Percentiles rank a stretch among this genome's conserved stretches.
phyloP scores from a whole-genome alignment of 2,329 filamentous ascomycete species.

The Ceratocystis colombiana region DNA sequence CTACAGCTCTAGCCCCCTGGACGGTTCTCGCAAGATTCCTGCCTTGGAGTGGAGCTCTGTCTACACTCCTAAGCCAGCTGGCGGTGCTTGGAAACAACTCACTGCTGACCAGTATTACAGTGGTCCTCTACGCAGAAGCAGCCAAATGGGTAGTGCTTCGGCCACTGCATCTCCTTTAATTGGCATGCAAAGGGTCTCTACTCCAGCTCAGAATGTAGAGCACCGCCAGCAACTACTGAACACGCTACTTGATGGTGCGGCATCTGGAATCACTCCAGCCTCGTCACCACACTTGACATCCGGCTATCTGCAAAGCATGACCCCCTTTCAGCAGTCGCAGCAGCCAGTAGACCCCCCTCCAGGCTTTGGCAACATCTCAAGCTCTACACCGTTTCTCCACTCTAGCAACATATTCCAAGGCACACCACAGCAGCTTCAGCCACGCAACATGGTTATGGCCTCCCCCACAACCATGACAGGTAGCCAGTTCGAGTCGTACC shows the following conservation, averaged over 20 bases:
- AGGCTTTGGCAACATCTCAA: conserved; percentile 8
- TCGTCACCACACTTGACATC: conserved; percentile 11
- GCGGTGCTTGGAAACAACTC: conserved; percentile 22
- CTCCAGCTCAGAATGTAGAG: conserved; percentile 15
- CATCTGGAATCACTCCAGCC: conserved; percentile 16
- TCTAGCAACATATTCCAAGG: conserved; percentile 11
- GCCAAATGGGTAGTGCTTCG: conserved; percentile 12
- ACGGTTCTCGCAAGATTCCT: conserved; percentile 18
- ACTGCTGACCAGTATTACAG: conserved; percentile 25
- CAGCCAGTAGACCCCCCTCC: conserved; percentile 14
- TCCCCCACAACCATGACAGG: neutral
- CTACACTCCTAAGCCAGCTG: conserved; percentile 24
- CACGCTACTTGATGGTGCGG: conserved; percentile 8
- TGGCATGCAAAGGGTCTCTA: conserved; percentile 3
- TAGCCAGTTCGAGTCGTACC: neutral
- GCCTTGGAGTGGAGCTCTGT: conserved; percentile 24
- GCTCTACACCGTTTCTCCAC: neutral
- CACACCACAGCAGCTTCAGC: conserved; percentile 18
- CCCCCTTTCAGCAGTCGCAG: conserved; percentile 17
- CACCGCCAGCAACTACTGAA: conserved; percentile 20
- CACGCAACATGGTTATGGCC: conserved; percentile 13
- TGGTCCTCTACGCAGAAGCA: conserved; percentile 17
- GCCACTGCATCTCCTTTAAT: conserved; percentile 19
- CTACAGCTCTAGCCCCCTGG: neutral
- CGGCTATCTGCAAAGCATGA: conserved; percentile 18